These are phyloP conservation scores for Aegilops tauschii DNA, from an alignment of 176 grass and related monocot species.

Conservation along the genomic window DNA sequence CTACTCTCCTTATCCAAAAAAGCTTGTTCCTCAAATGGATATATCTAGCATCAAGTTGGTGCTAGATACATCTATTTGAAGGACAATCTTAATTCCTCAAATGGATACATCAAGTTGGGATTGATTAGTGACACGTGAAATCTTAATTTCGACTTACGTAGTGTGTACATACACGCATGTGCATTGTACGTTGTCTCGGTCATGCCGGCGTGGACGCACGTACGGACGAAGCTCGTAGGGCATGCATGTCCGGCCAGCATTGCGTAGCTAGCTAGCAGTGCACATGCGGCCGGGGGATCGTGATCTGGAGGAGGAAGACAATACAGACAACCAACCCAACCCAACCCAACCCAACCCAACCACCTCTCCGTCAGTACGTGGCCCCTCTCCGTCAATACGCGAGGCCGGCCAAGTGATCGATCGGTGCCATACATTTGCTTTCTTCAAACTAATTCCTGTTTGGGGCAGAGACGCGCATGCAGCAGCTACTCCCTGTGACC, in stretches of 20 bases:
- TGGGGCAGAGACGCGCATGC: neutral
- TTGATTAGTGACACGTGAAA: neutral
- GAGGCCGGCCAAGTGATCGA: neutral
- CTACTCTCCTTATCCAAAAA: too few relatives aligned
- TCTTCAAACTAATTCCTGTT: neutral
- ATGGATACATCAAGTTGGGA: too few relatives aligned
- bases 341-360: neutral
- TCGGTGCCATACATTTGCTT: neutral
- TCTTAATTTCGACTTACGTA: neutral
- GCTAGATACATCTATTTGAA: too few relatives aligned
- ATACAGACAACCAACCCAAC: neutral
- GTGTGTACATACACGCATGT: neutral
- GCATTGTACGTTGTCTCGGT: neutral
- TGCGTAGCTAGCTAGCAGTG: neutral
- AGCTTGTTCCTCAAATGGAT: too few relatives aligned
- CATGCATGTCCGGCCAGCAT: neutral
- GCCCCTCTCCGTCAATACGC: neutral
- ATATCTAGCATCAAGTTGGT: too few relatives aligned
- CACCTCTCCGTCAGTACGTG: neutral
- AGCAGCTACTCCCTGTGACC: too few relatives aligned
- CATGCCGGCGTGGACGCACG: neutral
- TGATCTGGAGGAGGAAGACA: constrained; percentile 6
- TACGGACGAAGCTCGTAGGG: neutral
- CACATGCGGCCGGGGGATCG: constrained; percentile 8
- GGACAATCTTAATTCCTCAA: too few relatives aligned